These are phyloP conservation scores for Cyberlindnera lachancei DNA, from an alignment of 805 yeast species.

Conservation along the genomic window DNA sequence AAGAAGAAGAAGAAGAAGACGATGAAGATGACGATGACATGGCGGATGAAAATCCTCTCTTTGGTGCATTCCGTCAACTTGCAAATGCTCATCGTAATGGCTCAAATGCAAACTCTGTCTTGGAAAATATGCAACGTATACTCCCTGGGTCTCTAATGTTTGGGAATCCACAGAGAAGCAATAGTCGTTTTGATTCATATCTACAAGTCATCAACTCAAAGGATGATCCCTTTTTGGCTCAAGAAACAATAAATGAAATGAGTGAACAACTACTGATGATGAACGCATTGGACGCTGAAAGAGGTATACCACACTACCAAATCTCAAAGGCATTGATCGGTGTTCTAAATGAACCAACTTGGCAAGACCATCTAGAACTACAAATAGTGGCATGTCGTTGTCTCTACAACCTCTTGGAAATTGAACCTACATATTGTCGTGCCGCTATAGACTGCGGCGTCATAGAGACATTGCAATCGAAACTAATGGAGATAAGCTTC, in stretches of 20 bases:
- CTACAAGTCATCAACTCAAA: slow-evolving; percentile 12
- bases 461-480: slow-evolving; percentile 56
- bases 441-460: slow-evolving; percentile 60
- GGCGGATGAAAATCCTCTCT: slow-evolving; percentile 19
- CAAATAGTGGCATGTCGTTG: slow-evolving; percentile 81
- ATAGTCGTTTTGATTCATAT: slow-evolving; percentile 13
- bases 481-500: slow-evolving; percentile 65
- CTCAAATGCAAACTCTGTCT: slow-evolving; percentile 6
- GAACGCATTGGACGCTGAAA: slow-evolving; percentile 54
- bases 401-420: slow-evolving; percentile 72
- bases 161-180: slow-evolving; percentile 18
- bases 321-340: slow-evolving; percentile 47
- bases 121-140: slow-evolving; percentile 26
- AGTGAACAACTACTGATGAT: slow-evolving; percentile 62
- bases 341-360: slow-evolving; percentile 49
- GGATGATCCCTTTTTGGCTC: slow-evolving; percentile 51
- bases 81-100: slow-evolving; percentile 15
- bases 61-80: slow-evolving; percentile 21
- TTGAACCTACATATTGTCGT: slow-evolving; percentile 54
- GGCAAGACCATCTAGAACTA: slow-evolving; percentile 65
- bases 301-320: slow-evolving; percentile 52
- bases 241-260: slow-evolving; percentile 60
- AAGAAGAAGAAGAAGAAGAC: slow-evolving; percentile 19
- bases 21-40: slow-evolving; percentile 15
- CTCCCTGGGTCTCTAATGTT: slow-evolving; percentile 33